Base-by-base conservation (phyloP, 164 flowering plant genomes). In the Aristolochia contorta region DNA sequence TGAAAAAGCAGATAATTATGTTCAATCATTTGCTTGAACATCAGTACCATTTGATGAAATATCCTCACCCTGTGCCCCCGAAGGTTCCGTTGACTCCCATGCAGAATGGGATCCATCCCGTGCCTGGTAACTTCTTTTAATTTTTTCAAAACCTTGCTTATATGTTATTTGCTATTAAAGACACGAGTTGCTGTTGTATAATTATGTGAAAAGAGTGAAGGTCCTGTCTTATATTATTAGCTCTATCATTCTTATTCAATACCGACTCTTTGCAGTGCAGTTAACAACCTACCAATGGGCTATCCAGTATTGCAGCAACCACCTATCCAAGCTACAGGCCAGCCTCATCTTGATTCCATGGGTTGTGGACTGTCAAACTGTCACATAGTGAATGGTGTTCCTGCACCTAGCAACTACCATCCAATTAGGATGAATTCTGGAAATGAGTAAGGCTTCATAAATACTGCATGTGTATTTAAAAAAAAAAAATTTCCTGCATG, bases 301-400 rank as follows among this genome's bases (percentile, higher is more conserved):
- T 90, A 90, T 75, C 97, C 99, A 18, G 88, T 88, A 47, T 66
- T 88, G 21, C 97, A 78, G 66, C 97, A 80, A 63, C 92, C 90
- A 57, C 84, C 82, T 46, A 78, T 87, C 25, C 72, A 83, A 56
- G 88, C 79, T 45, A 59, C 96, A 18, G 92, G 99, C 52, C 99
- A 86, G 64, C 95, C 87, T 23, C 99, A 93, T 79, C 71, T 90
- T 23, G 89, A 90, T 70, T 59, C 96, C 20, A 82, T 88, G 87
- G 85, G 81, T 50, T 71, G 83, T 75, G 85, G 95, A 54, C 73
- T 86, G 47, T 84, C 96, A 48, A 82, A 80, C 75, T 86, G 88
- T 72, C 97, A 88, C 70, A 84, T 85, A 60, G 99, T 90, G 23
- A 90, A 90, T 82, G 99, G 99, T 57, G 89, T 93, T 56, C 97